A percentile compares a stretch with the other conserved stretches of the same genome.
Conservation (phyloP, 257 asterid species). For the Eustoma russellianum region DNA sequence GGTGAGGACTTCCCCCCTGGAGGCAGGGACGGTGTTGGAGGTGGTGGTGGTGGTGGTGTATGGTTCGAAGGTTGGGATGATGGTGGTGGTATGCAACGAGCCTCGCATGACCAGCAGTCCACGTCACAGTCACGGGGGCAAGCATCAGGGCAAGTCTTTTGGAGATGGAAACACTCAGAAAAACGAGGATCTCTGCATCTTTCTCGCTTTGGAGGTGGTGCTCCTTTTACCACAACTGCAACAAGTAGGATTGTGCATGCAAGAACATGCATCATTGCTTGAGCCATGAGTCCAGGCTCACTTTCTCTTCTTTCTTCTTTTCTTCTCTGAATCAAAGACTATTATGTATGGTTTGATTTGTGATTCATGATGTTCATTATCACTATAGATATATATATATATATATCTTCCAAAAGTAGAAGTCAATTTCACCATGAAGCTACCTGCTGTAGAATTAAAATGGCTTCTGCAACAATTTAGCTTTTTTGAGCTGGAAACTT, state of each 20-base stretch:
- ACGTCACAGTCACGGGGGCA: slow-evolving; percentile 40
- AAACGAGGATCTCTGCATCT: slow-evolving; percentile 40
- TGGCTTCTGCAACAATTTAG: not conserved
- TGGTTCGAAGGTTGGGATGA: too few relatives aligned
- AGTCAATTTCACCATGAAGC: not conserved
- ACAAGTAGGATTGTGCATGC: slow-evolving; percentile 21
- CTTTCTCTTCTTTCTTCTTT: not conserved
- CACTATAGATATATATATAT: slow-evolving; percentile 5
- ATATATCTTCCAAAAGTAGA: slow-evolving; percentile 10
- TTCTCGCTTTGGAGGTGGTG: slow-evolving; percentile 21
- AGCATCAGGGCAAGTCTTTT: slow-evolving; percentile 32
- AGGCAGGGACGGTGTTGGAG: not conserved
- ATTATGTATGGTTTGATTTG: too few relatives aligned
- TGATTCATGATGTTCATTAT: too few relatives aligned
- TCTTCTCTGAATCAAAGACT: not conserved
- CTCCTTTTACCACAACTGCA: slow-evolving; percentile 26
- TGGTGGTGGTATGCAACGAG: not conserved
- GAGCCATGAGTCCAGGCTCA: slow-evolving; percentile 8
- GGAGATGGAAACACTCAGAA: slow-evolving; percentile 20
- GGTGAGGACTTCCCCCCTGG: slow-evolving; percentile 5
- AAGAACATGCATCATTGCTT: slow-evolving; percentile 11
- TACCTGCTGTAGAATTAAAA: not conserved
- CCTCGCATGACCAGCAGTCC: slow-evolving; percentile 12
- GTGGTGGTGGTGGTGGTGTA: slow-evolving; percentile 18
- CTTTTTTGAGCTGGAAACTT: not conserved